phyloP scores from a whole-genome alignment of 2,329 filamentous ascomycete species.

The Trichoderma cornu-damae region DNA sequence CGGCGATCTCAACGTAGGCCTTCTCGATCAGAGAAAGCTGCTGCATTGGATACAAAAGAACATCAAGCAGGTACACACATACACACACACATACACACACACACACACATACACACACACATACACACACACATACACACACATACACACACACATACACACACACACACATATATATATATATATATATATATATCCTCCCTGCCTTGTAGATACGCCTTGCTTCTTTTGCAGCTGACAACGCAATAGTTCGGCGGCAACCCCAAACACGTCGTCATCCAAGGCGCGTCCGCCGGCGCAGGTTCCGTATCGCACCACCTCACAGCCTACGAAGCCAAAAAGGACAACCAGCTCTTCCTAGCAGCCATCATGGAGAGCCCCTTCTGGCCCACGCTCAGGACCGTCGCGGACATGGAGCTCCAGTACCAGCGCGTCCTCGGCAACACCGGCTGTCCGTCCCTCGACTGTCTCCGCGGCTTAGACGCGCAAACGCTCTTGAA shows the following conservation, averaged over 20 bases:
- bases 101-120: too few relatives aligned
- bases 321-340: slow-evolving; percentile 40
- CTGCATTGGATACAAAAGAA: slow-evolving; percentile 58
- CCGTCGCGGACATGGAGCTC: slow-evolving; percentile 42
- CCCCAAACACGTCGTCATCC: slow-evolving; percentile 53
- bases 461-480: slow-evolving; percentile 14
- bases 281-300: slow-evolving; percentile 57
- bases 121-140: too few relatives aligned
- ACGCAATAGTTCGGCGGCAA: slow-evolving; percentile 50
- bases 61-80: slow-evolving; percentile 41
- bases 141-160: too few relatives aligned
- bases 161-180: too few relatives aligned
- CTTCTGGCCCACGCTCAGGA: slow-evolving; percentile 47
- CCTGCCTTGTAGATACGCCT: too few relatives aligned
- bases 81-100: too few relatives aligned
- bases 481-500: slow-evolving; percentile 42
- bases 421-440: slow-evolving; percentile 40
- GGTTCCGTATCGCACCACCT: slow-evolving; percentile 54
- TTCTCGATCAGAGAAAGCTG: slow-evolving; percentile 58
- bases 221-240: too few relatives aligned
- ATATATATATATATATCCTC: too few relatives aligned
- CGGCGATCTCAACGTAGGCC: slow-evolving; percentile 57
- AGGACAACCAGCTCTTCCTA: slow-evolving; percentile 42
- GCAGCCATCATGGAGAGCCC: slow-evolving; percentile 44
- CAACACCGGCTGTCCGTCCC: slow-evolving; percentile 35